These are phyloP conservation scores for Crithidia sp. DNA, from an alignment of 208 protist genomes.

Conservation along the genomic window DNA sequence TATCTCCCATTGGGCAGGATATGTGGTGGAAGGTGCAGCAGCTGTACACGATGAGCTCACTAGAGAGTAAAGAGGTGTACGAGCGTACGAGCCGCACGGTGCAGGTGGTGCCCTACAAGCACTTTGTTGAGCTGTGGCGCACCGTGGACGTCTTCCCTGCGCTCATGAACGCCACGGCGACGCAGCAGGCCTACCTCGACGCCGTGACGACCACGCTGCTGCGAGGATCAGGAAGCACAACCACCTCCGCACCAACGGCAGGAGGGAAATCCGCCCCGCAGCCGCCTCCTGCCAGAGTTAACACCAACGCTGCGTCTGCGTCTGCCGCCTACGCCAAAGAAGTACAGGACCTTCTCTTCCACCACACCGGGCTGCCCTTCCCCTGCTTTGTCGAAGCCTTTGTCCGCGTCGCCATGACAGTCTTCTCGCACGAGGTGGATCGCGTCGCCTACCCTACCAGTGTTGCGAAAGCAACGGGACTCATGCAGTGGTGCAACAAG, in stretches of 20 bases:
- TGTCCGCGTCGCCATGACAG: constrained; percentile 73
- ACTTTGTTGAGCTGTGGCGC: constrained; percentile 60
- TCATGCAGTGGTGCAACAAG: constrained; percentile 83
- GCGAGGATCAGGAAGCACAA: constrained; percentile 1
- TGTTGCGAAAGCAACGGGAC: constrained; percentile 47
- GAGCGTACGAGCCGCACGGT: constrained; percentile 27
- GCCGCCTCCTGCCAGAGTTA: background rate
- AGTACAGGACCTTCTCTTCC: constrained; percentile 18
- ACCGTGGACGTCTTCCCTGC: constrained; percentile 70
- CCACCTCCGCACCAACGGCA: too few relatives aligned
- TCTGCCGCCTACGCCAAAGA: background rate
- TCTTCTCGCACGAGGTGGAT: constrained; percentile 64
- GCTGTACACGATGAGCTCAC: constrained; percentile 31
- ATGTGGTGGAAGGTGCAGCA: constrained; percentile 42
- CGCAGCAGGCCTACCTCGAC: constrained; percentile 62
- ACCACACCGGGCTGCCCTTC: constrained; percentile 51
- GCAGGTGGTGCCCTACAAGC: constrained; percentile 40
- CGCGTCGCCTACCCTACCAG: constrained; percentile 59
- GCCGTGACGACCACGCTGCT: constrained; percentile 55
- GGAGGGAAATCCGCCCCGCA: constrained; percentile 9
- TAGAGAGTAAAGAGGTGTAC: constrained; percentile 31
- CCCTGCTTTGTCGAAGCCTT: constrained; percentile 73
- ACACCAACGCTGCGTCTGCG: too few relatives aligned
- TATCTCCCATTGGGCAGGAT: constrained; percentile 35
- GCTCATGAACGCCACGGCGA: constrained; percentile 45